Base-by-base conservation (phyloP, 805 yeast species). In the Candida nanaspora region DNA sequence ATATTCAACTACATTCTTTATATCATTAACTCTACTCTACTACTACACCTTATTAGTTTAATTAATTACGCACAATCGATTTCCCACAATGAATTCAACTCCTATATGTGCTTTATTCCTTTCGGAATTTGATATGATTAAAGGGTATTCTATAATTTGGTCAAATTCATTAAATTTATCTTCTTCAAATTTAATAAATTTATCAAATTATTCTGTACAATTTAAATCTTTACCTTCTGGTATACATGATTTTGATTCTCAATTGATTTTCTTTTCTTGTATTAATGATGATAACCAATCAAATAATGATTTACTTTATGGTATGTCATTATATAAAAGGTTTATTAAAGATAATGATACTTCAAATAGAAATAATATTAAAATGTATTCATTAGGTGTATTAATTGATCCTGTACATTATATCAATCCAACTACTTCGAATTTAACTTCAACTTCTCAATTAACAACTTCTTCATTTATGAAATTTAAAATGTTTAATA, bases 161-260 rank as follows among this genome's bases (percentile, higher is more conserved):
- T 37, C 53, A 7, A 61, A 59, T 33, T 31, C 34, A 29, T n/a
- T 23, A 23, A 10, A 23, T 8, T 10, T 52, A 55, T 3, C 15
- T 42, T 1, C 23, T 47, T 10, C 50, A 53, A 26, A 18, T 20
- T 11, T 14, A 29, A 15, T 14, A 19, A 35, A 32, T 9, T 43
- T 55, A 14, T 46, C 65, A 0, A 50, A 76, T 21, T 57, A 65
- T 25, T 70, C 72, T 11, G 52, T 81, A 3, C 88, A 82, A 56
- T 81, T 70, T 59, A 74, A 77, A 47, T 65, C 80, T n/a, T 59
- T 82, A 34, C 88, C 88, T 0, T 78, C 86, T 0, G 87, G 89
- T 1, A 62, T 80, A 2, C 88, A 82, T 51, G 67, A 73, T 13
- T 64, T 66, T 3, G 55, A 57, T 18, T 42, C 50, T 13, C 88